Percentiles rank a stretch among this genome's conserved stretches.
Conservation (phyloP, 2,329 filamentous ascomycete genomes). For the Zasmidium cellare region DNA sequence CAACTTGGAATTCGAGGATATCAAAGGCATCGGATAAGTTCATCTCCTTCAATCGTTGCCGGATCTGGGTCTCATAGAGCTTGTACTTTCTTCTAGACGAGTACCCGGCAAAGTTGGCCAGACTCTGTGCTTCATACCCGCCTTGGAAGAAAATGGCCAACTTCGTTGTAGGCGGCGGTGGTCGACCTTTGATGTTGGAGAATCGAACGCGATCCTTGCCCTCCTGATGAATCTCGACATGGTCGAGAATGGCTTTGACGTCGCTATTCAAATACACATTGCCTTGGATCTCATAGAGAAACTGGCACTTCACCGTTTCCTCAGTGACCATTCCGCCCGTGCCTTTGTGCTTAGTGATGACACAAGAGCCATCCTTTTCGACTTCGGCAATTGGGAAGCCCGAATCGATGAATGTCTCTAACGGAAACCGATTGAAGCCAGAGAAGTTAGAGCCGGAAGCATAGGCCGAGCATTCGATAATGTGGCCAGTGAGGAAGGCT, state of each 20-base stretch:
- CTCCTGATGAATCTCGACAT: conserved; percentile 51
- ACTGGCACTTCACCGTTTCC: conserved; percentile 52
- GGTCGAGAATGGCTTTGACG: conserved; percentile 51
- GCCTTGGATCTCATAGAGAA: conserved; percentile 55
- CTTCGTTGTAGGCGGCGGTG: conserved; percentile 52
- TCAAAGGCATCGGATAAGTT: conserved; percentile 7
- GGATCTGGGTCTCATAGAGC: conserved; percentile 44
- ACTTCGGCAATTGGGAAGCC: conserved; percentile 31
- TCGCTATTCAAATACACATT: conserved; percentile 57
- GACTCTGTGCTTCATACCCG: conserved; percentile 42
- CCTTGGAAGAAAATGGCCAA: conserved; percentile 44
- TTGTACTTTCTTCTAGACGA: conserved; percentile 45
- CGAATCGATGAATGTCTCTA: conserved; percentile 30
- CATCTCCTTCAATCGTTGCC: conserved; percentile 30
- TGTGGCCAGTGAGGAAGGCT: conserved; percentile 39
- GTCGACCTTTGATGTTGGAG: conserved; percentile 25
- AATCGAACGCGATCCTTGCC: conserved; percentile 49
- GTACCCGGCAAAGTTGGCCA: conserved; percentile 43
- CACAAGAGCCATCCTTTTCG: conserved; percentile 32
- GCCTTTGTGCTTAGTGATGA: conserved; percentile 33
- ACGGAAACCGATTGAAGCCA: conserved; percentile 38
- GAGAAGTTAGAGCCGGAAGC: conserved; percentile 40
- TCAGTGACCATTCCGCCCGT: conserved; percentile 38
- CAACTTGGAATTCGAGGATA: conserved; percentile 16
- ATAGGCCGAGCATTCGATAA: conserved; percentile 42